Evolutionary conservation across 1,139 yeast species (phyloP).

Genomic region (Scheffersomyces stambukii): DNA sequence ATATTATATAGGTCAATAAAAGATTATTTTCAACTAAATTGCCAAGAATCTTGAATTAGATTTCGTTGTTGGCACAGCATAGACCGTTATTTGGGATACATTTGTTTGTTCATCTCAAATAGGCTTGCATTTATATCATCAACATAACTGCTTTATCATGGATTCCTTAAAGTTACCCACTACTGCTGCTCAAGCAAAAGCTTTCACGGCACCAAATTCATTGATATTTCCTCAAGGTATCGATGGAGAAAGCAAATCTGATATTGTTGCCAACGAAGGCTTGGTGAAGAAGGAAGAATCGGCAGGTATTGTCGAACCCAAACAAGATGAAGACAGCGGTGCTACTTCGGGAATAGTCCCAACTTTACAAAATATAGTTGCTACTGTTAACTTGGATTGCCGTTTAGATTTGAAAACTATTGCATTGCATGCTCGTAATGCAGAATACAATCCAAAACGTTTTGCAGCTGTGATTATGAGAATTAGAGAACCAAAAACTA

Average conservation of each 20-base stretch:
- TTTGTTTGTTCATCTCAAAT: slow-evolving; percentile 37
- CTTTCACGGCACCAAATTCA: slow-evolving; percentile 66
- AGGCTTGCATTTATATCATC: background rate
- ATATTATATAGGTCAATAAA: no score
- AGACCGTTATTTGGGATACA: slow-evolving; percentile 40
- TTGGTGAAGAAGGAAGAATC: slow-evolving; percentile 23
- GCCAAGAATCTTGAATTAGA: no score
- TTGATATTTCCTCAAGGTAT: slow-evolving; percentile 57
- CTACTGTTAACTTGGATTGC: slow-evolving; percentile 95
- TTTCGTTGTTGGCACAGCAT: no score
- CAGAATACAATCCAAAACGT: slow-evolving; percentile 96
- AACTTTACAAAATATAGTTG: slow-evolving; percentile 93
- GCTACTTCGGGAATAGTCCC: slow-evolving; percentile 93
- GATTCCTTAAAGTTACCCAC: slow-evolving; percentile 74
- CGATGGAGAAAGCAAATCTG: slow-evolving; percentile 16
- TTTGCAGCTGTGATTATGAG: slow-evolving; percentile 99
- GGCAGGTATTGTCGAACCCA: slow-evolving; percentile 34
- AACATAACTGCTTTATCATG: slow-evolving; percentile 31
- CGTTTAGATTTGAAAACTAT: slow-evolving; percentile 93
- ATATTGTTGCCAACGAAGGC: slow-evolving; percentile 3
- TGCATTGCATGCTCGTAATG: slow-evolving; percentile 98
- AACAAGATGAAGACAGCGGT: slow-evolving; percentile 56
- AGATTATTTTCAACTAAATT: no score
- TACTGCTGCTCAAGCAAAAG: slow-evolving; percentile 77
- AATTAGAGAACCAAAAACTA: slow-evolving; percentile 97